phyloP scores from a whole-genome alignment of 208 protist genomes.

The Wallacemonas sp. region DNA sequence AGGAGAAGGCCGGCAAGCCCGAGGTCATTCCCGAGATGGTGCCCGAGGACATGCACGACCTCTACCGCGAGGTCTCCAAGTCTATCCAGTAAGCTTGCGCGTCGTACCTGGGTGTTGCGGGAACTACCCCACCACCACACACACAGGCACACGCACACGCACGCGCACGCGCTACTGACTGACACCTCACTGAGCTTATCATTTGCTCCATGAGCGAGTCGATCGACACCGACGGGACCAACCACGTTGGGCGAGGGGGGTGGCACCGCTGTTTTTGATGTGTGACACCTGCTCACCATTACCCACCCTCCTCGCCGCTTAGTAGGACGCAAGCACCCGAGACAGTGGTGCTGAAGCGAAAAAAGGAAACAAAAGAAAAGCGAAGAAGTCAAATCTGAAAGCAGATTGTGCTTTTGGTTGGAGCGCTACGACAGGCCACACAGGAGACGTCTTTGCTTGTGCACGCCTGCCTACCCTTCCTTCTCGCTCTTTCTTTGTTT shows the following conservation, averaged over 20 bases:
- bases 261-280: conserved; percentile 7
- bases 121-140: not conserved
- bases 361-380: not conserved
- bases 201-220: not conserved
- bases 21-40: conserved; percentile 48
- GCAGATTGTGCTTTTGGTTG: not conserved
- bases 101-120: not conserved
- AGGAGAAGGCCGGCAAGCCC: conserved; percentile 13
- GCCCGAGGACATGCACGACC: conserved; percentile 55
- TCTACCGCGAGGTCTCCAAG: conserved; percentile 75
- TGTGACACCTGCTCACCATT: not conserved
- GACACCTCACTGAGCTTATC: no score
- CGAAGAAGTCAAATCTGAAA: not conserved
- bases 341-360: no score
- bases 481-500: no score
- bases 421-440: not conserved
- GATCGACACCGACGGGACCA: not conserved
- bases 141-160: not conserved
- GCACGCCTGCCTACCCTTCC: no score
- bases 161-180: no score
- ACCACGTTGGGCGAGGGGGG: no score
- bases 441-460: no score
- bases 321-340: conserved; percentile 9
- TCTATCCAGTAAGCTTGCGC: conserved; percentile 31
- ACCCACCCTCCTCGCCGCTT: not conserved